Conservation (phyloP, 495 filamentous ascomycete species). For the Podospora pseudopauciseta region DNA sequence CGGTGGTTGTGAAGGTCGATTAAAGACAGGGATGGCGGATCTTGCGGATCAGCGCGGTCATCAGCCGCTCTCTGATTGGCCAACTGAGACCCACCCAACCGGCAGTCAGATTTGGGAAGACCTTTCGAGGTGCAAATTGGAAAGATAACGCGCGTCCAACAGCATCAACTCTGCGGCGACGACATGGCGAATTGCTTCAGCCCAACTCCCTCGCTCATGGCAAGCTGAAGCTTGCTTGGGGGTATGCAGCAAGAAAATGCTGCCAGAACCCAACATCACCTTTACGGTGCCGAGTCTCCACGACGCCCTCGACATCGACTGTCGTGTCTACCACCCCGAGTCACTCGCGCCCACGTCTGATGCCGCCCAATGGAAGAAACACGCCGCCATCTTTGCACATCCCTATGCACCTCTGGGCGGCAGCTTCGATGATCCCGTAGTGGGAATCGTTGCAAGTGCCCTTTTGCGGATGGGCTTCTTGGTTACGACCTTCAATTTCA, state of each 20-base stretch:
- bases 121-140: neutral
- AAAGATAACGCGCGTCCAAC: neutral
- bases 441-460: constrained; percentile 58
- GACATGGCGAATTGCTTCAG: neutral
- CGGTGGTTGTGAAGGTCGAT: too few relatives aligned
- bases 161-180: neutral
- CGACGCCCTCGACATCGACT: constrained; percentile 69
- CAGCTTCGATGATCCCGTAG: constrained; percentile 75
- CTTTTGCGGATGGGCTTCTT: constrained; percentile 66
- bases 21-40: neutral
- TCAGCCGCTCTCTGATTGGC: neutral
- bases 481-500: constrained; percentile 92
- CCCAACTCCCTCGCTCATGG: neutral
- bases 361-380: constrained; percentile 41
- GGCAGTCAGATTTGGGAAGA: neutral
- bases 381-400: constrained; percentile 79
- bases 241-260: constrained; percentile 18
- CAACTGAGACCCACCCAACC: neutral
- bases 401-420: constrained; percentile 89
- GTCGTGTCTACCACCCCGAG: constrained; percentile 72
- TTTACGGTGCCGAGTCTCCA: constrained; percentile 82
- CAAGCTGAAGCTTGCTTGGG: neutral
- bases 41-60: neutral
- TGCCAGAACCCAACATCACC: constrained; percentile 58
- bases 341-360: constrained; percentile 32